Base-by-base conservation (phyloP, 768 basidiomycete species). In the Lyophyllum semitale region DNA sequence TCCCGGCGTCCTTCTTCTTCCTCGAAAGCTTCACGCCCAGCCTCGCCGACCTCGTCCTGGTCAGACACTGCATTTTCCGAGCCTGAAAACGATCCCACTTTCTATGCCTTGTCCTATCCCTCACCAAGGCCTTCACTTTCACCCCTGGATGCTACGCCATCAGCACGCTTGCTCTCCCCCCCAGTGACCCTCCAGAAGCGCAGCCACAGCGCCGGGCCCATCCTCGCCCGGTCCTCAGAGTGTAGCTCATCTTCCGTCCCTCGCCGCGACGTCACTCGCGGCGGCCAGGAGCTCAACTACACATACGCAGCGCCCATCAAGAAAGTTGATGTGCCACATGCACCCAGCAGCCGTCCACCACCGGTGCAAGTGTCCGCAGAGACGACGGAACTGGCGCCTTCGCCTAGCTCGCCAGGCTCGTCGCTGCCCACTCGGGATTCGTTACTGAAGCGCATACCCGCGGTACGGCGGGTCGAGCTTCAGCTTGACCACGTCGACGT, bases 401-500 rank as follows among this genome's bases (percentile, higher is more conserved):
- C 37, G 17, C 37, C 37, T 4, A 4, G 37, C 38, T 38, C 17
- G 4, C 37, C 37, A 2, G 15, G n/a, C 37, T 38, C 17, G 37
- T 38, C 17, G 37, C 11, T 38, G n/a, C 37, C 37, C n/a, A 38
- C 37, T 2, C 2, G 37, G n/a, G n/a, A 38, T 9, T 15, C 37
- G 37, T 15, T 38, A n/a, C 37, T 38, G 3, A 18, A 38, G 17
- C 37, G 37, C 37, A 38, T 38, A 38, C 37, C 37, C 37, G 37
- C 17, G 9, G n/a, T n/a, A 9, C 37, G 37, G 11, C n/a, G 5
- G 37, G 37, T n/a, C 22, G 62, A 51, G 11, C 50, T 66, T 4
- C 63, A 66, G 4, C 64, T 73, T 40, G 51, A 63, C 8, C 71
- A 73, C 49, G 66, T 75, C 20, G 74, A 77, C 55, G 60, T 77